phyloP scores from a whole-genome alignment of 441 rosid species.

The Euphorbia corollata region DNA sequence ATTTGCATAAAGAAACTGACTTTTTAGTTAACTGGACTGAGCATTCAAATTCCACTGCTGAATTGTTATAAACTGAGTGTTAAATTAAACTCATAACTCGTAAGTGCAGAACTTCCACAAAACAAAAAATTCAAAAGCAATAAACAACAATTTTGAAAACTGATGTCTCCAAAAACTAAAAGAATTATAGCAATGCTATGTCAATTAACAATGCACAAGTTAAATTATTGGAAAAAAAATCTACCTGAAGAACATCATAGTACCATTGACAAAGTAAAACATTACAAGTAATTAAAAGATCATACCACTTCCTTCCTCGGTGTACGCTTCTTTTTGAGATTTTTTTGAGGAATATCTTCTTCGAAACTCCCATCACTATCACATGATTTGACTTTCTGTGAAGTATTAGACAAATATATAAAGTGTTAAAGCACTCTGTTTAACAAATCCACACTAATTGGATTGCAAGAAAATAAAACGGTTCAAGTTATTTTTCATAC shows the following conservation, averaged over 20 bases:
- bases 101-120: not conserved
- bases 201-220: not conserved
- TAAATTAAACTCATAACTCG: not conserved
- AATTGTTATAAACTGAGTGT: not conserved
- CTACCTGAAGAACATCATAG: conserved; percentile 2
- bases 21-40: not conserved
- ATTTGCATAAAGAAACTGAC: not conserved
- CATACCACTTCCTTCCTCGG: conserved; percentile 46
- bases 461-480: conserved; percentile 13
- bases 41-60: not conserved
- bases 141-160: not conserved
- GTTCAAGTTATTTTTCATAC: conserved; percentile 25
- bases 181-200: not conserved
- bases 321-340: conserved; percentile 33
- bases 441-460: conserved; percentile 7
- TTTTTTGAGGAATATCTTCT: conserved; percentile 34
- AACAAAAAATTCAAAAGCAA: not conserved
- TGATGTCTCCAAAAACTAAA: not conserved
- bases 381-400: conserved; percentile 31
- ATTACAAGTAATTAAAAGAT: not conserved
- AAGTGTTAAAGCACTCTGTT: conserved; percentile 6
- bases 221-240: not conserved
- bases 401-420: conserved; percentile 19
- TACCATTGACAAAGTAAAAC: conserved; percentile 7
- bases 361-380: conserved; percentile 20